These are phyloP conservation scores for Suillus spraguei DNA, from an alignment of 768 basidiomycete genomes.

Conservation along the genomic window DNA sequence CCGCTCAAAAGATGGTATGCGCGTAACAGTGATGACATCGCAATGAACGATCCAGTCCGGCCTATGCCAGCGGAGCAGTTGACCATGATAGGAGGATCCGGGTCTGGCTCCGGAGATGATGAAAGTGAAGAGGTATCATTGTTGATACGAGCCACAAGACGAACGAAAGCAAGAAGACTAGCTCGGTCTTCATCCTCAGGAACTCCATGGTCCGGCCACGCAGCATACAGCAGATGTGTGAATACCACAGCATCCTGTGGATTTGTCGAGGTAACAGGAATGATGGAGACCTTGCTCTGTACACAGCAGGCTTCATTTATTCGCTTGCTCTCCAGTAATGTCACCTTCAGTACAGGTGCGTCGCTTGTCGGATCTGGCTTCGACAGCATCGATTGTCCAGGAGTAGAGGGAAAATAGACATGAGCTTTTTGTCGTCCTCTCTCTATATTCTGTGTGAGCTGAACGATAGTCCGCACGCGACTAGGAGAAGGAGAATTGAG, in stretches of 20 bases:
- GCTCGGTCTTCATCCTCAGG: slow-evolving; percentile 60
- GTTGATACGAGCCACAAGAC: slow-evolving; percentile 66
- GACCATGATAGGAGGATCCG: slow-evolving; percentile 78
- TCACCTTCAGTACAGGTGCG: slow-evolving; percentile 55
- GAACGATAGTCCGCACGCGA: slow-evolving; percentile 75
- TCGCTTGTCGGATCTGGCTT: slow-evolving; percentile 46
- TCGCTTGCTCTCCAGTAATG: slow-evolving; percentile 46
- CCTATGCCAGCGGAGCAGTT: slow-evolving; percentile 90
- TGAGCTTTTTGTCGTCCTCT: slow-evolving; percentile 72
- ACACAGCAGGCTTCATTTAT: slow-evolving; percentile 63
- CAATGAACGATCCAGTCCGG: slow-evolving; percentile 85
- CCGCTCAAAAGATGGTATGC: slow-evolving; percentile 49
- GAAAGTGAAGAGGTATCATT: slow-evolving; percentile 40
- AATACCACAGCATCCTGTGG: slow-evolving; percentile 49
- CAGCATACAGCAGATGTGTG: slow-evolving; percentile 70
- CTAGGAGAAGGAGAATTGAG: slow-evolving; percentile 31
- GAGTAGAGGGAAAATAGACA: slow-evolving; percentile 66
- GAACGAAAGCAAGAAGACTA: slow-evolving; percentile 62
- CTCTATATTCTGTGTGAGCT: slow-evolving; percentile 78
- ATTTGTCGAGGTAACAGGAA: slow-evolving; percentile 34
- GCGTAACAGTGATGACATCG: slow-evolving; percentile 78
- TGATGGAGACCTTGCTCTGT: slow-evolving; percentile 60
- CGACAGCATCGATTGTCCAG: slow-evolving; percentile 55
- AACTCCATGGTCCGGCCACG: slow-evolving; percentile 89
- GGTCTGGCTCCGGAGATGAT: slow-evolving; percentile 37